Evolutionary conservation across 2,329 filamentous ascomycete species (phyloP).

Genomic region (Fusarium paranaense): DNA sequence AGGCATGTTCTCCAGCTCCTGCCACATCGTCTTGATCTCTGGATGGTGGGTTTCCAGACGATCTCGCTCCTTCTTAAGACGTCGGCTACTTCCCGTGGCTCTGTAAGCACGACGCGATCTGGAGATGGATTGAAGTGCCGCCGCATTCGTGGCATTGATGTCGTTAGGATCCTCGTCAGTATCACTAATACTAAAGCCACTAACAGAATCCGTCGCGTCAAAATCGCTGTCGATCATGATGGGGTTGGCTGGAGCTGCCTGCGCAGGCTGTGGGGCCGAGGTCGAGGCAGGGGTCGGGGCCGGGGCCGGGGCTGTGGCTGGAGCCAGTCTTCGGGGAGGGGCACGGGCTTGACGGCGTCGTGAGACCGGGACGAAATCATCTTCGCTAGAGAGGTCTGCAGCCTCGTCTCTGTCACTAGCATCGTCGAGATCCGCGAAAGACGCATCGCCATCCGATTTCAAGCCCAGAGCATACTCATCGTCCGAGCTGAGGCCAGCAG

Average conservation of each 20-base stretch:
- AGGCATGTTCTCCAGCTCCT: slow-evolving; percentile 75
- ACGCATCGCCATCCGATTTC: slow-evolving; percentile 26
- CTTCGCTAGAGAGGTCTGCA: slow-evolving; percentile 43
- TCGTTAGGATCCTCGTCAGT: slow-evolving; percentile 17
- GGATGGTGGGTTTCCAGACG: slow-evolving; percentile 84
- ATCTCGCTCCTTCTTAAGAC: slow-evolving; percentile 63
- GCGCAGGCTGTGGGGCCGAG: not conserved
- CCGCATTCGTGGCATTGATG: slow-evolving; percentile 20
- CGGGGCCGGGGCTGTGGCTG: not conserved
- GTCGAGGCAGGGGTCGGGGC: not conserved
- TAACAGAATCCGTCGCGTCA: not conserved
- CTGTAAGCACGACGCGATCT: slow-evolving; percentile 51
- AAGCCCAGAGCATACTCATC: slow-evolving; percentile 9
- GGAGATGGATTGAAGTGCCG: slow-evolving; percentile 33
- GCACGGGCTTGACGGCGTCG: slow-evolving; percentile 11
- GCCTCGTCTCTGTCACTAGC: slow-evolving; percentile 25
- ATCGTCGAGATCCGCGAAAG: slow-evolving; percentile 32
- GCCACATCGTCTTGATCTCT: slow-evolving; percentile 86
- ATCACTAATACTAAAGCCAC: slow-evolving; percentile 36
- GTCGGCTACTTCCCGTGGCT: slow-evolving; percentile 37
- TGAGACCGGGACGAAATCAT: slow-evolving; percentile 42
- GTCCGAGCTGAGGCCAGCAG: slow-evolving; percentile 29
- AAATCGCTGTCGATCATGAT: not conserved
- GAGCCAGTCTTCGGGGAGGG: not conserved
- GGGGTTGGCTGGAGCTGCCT: not conserved